Evolutionary conservation across 2,329 filamentous ascomycete genomes (phyloP).

Genomic region (Dactylellina drechsleri): DNA sequence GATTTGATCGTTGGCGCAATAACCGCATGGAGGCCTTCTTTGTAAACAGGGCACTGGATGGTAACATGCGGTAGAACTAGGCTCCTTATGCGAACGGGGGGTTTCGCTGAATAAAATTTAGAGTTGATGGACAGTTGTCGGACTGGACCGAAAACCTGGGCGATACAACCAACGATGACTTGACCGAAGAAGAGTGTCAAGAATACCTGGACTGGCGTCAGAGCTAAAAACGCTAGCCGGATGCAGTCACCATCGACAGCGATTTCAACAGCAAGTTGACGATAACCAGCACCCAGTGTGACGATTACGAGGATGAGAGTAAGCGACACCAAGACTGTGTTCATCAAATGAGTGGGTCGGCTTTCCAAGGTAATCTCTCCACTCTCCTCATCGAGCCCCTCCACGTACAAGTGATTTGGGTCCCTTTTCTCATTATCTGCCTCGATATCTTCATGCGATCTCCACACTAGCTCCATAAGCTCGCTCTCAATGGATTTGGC

Average conservation of each 20-base stretch:
- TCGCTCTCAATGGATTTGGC: constrained; percentile 79
- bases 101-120: constrained; percentile 81
- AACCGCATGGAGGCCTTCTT: constrained; percentile 79
- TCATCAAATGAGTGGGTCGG: constrained; percentile 75
- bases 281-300: constrained; percentile 75
- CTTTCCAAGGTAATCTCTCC: constrained; percentile 73
- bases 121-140: constrained; percentile 79
- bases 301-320: constrained; percentile 74
- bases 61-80: constrained; percentile 69
- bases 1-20: constrained; percentile 81
- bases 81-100: constrained; percentile 71
- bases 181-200: constrained; percentile 85
- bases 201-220: constrained; percentile 79
- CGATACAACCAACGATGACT: constrained; percentile 78
- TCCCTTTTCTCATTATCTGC: constrained; percentile 67
- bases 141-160: constrained; percentile 79
- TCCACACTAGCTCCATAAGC: constrained; percentile 81
- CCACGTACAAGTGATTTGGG: constrained; percentile 61
- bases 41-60: constrained; percentile 88
- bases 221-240: constrained; percentile 72
- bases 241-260: constrained; percentile 72
- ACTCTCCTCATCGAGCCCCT: constrained; percentile 76
- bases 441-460: constrained; percentile 69
- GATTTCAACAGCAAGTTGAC: constrained; percentile 75
- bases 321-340: constrained; percentile 74